Evolutionary conservation across 208 protist genomes (phyloP), one percentile per base, ranked within the genome.

Genomic region (Leishmania tarentolae): DNA sequence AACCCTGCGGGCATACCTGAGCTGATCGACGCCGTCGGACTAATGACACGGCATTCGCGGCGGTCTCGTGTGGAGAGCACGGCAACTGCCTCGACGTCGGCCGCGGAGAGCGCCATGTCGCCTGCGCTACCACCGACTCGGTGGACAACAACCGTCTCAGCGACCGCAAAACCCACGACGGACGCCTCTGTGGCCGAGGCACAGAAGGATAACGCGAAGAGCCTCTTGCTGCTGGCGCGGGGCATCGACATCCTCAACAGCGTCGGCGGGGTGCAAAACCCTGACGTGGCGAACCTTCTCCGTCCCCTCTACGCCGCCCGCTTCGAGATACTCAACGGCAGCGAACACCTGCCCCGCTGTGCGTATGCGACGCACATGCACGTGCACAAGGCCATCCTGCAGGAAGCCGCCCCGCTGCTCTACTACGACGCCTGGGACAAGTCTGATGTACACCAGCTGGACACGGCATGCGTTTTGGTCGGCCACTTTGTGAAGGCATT

Each of bases 401-500:
- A 84, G 9, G 85, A 97, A 57, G 85, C 90, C 0, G 89, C 88
- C 8, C 76, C 85, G 66, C 84, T 96, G 76, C 86, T 97, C 56
- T 93, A 87, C 79, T 93, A 87, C 84, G 91, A 92, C 52, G 76
- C 47, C 5, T 95, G 92, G 92, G 91, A 95, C 56, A 93, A 89
- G 78, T 80, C 79, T 0, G 88, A 94, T 81, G 85, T 94, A 40
- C 21, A 87, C 44, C 90, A 94, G 83, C 40, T 97, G 17, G 94
- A 97, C 85, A 92, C 88, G 52, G 31, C 88, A 0, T 94, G 88
- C 77, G 92, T 97, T 1, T 84, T 97, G 42, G 50, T 96, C 3
- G 90, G 77, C 1, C 91, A 97, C 86, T 97, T 97, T 88, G 70
- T 96, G 50, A 89, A 90, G 74, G 87, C 92, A 7, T 97, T 95